These are phyloP conservation scores for Vigna nakashimae DNA, from an alignment of 306 rosid genomes.

Conservation along the genomic window DNA sequence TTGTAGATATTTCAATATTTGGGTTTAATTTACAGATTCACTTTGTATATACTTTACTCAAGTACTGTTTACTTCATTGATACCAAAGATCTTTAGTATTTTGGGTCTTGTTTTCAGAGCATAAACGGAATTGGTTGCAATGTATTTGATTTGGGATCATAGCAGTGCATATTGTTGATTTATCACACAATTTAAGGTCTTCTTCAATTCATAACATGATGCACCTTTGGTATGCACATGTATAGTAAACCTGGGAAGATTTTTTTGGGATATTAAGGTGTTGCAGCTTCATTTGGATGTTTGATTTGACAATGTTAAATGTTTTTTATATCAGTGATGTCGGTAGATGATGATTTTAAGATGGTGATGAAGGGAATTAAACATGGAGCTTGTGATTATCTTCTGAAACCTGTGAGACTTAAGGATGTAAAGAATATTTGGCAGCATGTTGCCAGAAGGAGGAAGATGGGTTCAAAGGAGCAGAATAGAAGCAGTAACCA, in stretches of 20 bases:
- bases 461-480: slow-evolving; percentile 62
- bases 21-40: neutral
- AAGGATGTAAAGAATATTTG: slow-evolving; percentile 91
- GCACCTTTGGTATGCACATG: neutral
- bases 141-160: neutral
- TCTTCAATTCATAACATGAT: no score
- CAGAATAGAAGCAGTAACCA: slow-evolving; percentile 46
- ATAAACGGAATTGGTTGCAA: slow-evolving; percentile 13
- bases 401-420: slow-evolving; percentile 87
- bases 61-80: neutral
- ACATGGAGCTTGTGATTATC: slow-evolving; percentile 95
- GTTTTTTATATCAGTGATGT: slow-evolving; percentile 74
- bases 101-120: slow-evolving; percentile 2
- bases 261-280: neutral
- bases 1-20: neutral
- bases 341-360: slow-evolving; percentile 76
- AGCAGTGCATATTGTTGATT: no score
- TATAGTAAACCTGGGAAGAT: neutral
- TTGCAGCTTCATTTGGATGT: slow-evolving; percentile 17
- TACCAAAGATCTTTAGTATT: slow-evolving; percentile 26
- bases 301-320: slow-evolving; percentile 14
- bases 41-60: neutral
- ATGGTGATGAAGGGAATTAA: slow-evolving; percentile 92
- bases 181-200: no score
- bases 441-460: slow-evolving; percentile 92